These are phyloP conservation scores for Coelastrella sp. DNA, from an alignment of 139 green algal genomes.

Conservation along the genomic window DNA sequence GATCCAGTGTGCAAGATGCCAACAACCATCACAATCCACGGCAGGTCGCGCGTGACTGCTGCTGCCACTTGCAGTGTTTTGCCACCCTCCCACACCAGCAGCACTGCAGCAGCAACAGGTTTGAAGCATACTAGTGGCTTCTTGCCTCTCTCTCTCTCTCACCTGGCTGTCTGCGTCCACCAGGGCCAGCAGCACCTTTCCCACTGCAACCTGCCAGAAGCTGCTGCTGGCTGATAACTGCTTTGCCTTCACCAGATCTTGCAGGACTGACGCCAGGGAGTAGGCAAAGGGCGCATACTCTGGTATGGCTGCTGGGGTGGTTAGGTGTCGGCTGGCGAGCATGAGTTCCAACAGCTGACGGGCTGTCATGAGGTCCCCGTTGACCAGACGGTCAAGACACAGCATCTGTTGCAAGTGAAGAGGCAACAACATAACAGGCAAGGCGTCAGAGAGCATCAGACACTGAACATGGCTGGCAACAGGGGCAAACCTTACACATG, in stretches of 20 bases:
- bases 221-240: slow-evolving; percentile 8
- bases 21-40: background rate
- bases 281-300: slow-evolving; percentile 76
- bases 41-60: background rate
- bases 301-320: slow-evolving; percentile 50
- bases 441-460: background rate
- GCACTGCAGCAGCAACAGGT: background rate
- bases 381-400: slow-evolving; percentile 59
- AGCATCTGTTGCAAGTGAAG: slow-evolving; percentile 48
- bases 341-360: slow-evolving; percentile 59
- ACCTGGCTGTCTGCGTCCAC: slow-evolving; percentile 69
- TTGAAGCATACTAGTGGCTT: background rate
- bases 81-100: background rate
- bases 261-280: slow-evolving; percentile 57
- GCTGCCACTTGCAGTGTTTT: background rate
- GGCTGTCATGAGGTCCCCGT: slow-evolving; percentile 57
- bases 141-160: background rate
- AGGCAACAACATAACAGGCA: background rate
- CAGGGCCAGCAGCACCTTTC: slow-evolving; percentile 63
- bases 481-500: background rate
- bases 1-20: background rate
- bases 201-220: slow-evolving; percentile 56
- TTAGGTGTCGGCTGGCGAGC: background rate
- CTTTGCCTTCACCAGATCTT: slow-evolving; percentile 13
- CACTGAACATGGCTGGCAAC: background rate